These are phyloP conservation scores for Beta vulgaris DNA, from an alignment of 148 eudicot genomes.

Conservation along the genomic window DNA sequence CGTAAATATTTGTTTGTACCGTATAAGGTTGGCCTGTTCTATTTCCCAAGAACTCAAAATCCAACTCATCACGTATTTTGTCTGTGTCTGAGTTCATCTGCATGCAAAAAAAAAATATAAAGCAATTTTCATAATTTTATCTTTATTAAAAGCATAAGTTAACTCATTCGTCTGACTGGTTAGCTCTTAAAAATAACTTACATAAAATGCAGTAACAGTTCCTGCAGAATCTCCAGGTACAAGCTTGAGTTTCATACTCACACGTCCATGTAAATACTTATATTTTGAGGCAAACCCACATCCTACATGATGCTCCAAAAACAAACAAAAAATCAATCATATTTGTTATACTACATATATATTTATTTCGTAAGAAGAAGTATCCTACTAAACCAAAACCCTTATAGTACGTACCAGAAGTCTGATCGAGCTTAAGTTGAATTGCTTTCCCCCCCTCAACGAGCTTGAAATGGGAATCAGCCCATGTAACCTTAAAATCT, in stretches of 20 bases:
- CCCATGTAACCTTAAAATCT: slow-evolving; percentile 65
- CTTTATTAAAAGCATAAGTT: no score
- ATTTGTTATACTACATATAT: no score
- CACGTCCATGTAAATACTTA: slow-evolving; percentile 62
- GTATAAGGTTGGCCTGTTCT: slow-evolving; percentile 77
- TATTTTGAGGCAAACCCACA: slow-evolving; percentile 81
- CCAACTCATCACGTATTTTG: slow-evolving; percentile 58
- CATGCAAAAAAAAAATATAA: no score
- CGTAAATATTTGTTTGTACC: slow-evolving; percentile 72
- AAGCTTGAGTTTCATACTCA: slow-evolving; percentile 83
- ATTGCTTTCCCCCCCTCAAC: slow-evolving; percentile 68
- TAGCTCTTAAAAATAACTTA: slow-evolving; percentile 21
- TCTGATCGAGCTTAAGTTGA: slow-evolving; percentile 70
- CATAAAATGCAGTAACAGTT: slow-evolving; percentile 86
- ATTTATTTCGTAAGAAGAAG: no score
- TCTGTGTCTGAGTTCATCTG: slow-evolving; percentile 78
- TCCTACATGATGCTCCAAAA: slow-evolving; percentile 44
- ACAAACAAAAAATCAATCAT: no score
- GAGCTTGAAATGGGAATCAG: slow-evolving; percentile 59
- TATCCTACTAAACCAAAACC: no score
- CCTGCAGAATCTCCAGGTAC: slow-evolving; percentile 86
- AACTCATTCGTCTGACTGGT: no score
- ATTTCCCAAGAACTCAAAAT: slow-evolving; percentile 85
- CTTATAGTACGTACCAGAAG: no score
- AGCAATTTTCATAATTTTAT: no score